These are phyloP conservation scores for Trichopus zeylanicus DNA, from an alignment of 116 monocot genomes.

Conservation along the genomic window DNA sequence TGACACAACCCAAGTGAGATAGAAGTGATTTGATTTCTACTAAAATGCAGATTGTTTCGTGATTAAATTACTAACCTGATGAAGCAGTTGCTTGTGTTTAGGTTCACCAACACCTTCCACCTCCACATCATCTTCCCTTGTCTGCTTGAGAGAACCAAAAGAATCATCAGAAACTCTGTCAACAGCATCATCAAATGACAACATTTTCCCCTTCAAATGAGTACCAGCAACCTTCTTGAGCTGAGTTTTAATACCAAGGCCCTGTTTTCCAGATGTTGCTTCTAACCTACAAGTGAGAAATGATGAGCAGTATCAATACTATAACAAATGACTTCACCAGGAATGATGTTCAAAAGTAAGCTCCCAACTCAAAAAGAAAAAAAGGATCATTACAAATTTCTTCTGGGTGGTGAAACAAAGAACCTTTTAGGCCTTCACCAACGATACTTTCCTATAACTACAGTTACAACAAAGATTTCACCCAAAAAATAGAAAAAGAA, in stretches of 20 bases:
- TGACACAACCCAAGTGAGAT: constrained; percentile 21
- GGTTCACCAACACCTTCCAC: constrained; percentile 10
- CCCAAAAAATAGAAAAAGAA: too few species aligned
- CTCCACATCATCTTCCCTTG: constrained; percentile 24
- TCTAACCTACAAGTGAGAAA: constrained; percentile 54
- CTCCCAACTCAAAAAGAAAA: too few species aligned
- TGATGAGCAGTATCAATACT: background rate
- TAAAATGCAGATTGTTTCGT: background rate
- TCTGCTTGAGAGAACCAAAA: constrained; percentile 23
- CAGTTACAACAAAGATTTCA: too few species aligned
- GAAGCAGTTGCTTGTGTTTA: constrained; percentile 63
- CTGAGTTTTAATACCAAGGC: constrained; percentile 77
- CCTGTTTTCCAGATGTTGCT: constrained; percentile 94
- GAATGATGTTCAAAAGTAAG: too few species aligned
- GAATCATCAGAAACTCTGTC: constrained; percentile 43
- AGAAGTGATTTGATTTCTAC: background rate
- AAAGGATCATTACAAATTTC: too few species aligned
- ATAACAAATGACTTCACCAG: too few species aligned
- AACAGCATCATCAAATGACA: constrained; percentile 50
- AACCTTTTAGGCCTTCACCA: too few species aligned
- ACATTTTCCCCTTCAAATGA: constrained; percentile 72
- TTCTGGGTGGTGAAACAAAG: too few species aligned
- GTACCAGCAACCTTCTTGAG: constrained; percentile 87
- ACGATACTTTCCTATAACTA: too few species aligned
- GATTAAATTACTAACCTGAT: constrained; percentile 30